A percentile compares a stretch with the other conserved stretches of the same genome.
Conservation (phyloP, 176 grass and related monocot species). For the Oryza meridionalis region DNA sequence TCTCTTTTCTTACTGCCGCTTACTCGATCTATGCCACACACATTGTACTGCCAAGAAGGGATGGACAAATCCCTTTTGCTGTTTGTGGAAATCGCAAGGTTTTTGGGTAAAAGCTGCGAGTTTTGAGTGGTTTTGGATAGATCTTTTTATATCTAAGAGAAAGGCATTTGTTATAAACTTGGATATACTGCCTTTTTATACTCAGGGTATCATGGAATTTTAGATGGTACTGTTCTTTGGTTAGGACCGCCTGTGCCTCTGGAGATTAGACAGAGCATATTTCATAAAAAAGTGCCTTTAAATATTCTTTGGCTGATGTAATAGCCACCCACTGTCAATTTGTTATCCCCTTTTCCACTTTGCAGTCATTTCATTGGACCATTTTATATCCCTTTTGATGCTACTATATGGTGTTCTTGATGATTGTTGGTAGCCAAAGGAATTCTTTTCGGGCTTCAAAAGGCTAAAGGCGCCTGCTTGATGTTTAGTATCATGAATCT, state of each 20-base stretch:
- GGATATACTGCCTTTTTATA: constrained; percentile 41
- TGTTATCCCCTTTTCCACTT: constrained; percentile 50
- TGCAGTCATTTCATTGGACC: constrained; percentile 44
- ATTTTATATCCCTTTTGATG: constrained; percentile 54
- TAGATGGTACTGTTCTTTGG: constrained; percentile 51
- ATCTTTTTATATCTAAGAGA: constrained; percentile 42
- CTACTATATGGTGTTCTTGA: constrained; percentile 33
- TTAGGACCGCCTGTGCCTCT: constrained; percentile 48
- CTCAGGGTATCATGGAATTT: constrained; percentile 39
- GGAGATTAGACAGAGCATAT: constrained; percentile 50
- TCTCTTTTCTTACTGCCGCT: constrained; percentile 1
- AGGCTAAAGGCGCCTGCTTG: constrained; percentile 44
- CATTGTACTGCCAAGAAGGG: neutral
- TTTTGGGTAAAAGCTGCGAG: constrained; percentile 44
- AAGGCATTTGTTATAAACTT: constrained; percentile 29
- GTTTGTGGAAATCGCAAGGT: constrained; percentile 37
- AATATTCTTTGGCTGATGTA: constrained; percentile 62
- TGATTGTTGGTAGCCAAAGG: constrained; percentile 35
- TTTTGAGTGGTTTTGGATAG: constrained; percentile 27
- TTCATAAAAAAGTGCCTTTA: constrained; percentile 65
- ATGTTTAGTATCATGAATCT: constrained; percentile 46
- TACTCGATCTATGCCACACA: constrained; percentile 38
- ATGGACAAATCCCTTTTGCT: constrained; percentile 37
- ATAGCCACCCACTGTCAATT: constrained; percentile 53
- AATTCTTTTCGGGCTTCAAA: constrained; percentile 43